Base-by-base conservation (phyloP, 2,329 filamentous ascomycete species). In the Colletotrichum graminicola region DNA sequence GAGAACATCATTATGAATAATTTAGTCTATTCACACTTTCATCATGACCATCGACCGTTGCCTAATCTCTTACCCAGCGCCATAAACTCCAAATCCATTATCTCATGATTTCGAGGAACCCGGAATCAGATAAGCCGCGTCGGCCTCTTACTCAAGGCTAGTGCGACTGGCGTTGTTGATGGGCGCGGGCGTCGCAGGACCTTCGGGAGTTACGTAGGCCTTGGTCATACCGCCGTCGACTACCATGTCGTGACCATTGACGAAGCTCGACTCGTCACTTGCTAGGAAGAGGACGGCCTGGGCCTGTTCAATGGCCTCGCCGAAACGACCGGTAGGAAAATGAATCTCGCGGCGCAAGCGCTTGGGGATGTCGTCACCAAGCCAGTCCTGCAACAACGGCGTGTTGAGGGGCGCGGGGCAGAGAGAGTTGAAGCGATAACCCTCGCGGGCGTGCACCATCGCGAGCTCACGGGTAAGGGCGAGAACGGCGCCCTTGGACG, bases 191-290 rank as follows among this genome's bases (percentile, higher is more conserved):
- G 84, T 75, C 11, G 89, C 79, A 18, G 87, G 84, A 4, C 90
- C 90, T 81, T 92, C 89, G 2, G 90, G 84, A 1, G 90, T 92
- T 36, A 92, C 90, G 81, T 98, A 98, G 55, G 94, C 93, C 87
- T 93, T 97, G 77, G 91, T 95, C 93, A 99, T 94, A 72, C 95
- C 95, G 70, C 96, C 96, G 78, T 99, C 96, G 34, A 98, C 94
- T 5, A 97, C 92, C 84, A 98, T 97, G 80, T 98, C 96, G 71
- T 90, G 92, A 14, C 93, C 94, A 75, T 96, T 97, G 78, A 97
- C 93, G 77, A 97, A 97, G 85, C 92, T 94, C 78, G 92, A 91
- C 85, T 97, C 94, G 76, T 97, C 94, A 75, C 91, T 94, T 11
- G 94, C 94, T 72, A 97, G 83, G 84, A 97, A 97, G 10, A 97